Evolutionary conservation across 176 grass and related monocot species (phyloP), one percentile per base, ranked within the genome.

Genomic region (Rhipidocladum racemiflorum): DNA sequence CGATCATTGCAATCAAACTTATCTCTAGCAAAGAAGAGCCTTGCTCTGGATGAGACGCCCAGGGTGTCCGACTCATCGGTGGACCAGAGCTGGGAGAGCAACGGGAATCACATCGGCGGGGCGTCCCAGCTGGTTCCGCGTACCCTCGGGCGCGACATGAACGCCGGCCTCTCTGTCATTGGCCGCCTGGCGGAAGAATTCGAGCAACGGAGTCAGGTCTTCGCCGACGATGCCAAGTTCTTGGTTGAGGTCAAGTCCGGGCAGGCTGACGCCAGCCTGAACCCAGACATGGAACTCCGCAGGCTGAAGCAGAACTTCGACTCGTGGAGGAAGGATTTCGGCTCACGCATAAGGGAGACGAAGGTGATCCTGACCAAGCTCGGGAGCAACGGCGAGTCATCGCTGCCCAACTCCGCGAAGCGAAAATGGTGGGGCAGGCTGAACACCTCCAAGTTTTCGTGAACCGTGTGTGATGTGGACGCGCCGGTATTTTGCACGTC

Each of bases 201-300:
- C 5, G 92, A 91, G 44, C 92, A 95, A 65, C 87, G 89, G 63
- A 95, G 78, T 7, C 88, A 98, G 70, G 96, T 98, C 44, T 98
- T 98, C 61, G 89, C 84, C 4, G 92, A 95, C 28, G 96, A 98
- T 1, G 40, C 87, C 46, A 98, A 88, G 72, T 95, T 98, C 67
- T 69, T 98, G 89, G 87, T 98, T 61, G 96, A 98, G 88, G 90
- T 93, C 43, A 99, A 95, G 84, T 93, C 96, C 2, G 90, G 96
- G 27, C 81, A 93, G 64, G 92, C 85, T 0, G 92, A 95, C 4
- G 92, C 90, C 35, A 89, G 81, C 82, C 68, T 98, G 75, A 92
- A 98, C 89, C 96, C 92, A 2, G 96, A 98, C 27, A 89, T 79
- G 79, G 96, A 98, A 65, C 72, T 98, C 71, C 88, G 85, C 45